Evolutionary conservation across 441 rosid genomes (phyloP).

Genomic region (Adansonia madagascariensis): DNA sequence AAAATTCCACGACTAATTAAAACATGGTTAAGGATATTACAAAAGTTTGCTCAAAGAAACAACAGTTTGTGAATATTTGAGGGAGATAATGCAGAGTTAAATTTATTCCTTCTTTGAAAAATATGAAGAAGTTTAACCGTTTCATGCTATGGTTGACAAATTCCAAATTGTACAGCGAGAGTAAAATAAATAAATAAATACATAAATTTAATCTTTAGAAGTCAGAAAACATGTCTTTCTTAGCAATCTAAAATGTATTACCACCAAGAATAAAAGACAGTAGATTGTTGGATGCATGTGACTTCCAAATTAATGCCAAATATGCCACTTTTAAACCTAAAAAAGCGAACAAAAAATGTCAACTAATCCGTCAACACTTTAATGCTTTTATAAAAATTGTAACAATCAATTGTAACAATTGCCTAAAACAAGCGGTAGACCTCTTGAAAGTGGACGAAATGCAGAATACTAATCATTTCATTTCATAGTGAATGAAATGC

Average conservation of each 20-base stretch:
- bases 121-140: constrained; percentile 9
- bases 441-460: constrained; percentile 12
- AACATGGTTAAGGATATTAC: background rate
- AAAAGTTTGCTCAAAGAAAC: constrained; percentile 9
- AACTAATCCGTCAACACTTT: background rate
- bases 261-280: background rate
- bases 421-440: background rate
- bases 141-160: background rate
- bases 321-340: background rate
- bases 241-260: background rate
- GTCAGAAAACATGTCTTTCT: background rate
- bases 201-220: background rate
- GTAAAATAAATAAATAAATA: background rate
- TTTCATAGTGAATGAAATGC: background rate
- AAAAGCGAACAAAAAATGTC: background rate
- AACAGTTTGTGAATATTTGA: background rate
- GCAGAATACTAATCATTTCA: background rate
- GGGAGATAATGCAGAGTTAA: background rate
- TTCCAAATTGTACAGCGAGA: background rate
- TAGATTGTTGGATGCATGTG: background rate
- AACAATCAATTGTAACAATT: constrained; percentile 2
- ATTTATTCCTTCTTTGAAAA: background rate
- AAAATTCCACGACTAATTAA: constrained; percentile 1
- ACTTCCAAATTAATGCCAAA: constrained; percentile 12
- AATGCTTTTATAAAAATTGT: constrained; percentile 3